A percentile compares a stretch with the other conserved stretches of the same genome.
Conservation (phyloP, 2,329 filamentous ascomycete genomes). For the Phaeophleospora eucalypticola region DNA sequence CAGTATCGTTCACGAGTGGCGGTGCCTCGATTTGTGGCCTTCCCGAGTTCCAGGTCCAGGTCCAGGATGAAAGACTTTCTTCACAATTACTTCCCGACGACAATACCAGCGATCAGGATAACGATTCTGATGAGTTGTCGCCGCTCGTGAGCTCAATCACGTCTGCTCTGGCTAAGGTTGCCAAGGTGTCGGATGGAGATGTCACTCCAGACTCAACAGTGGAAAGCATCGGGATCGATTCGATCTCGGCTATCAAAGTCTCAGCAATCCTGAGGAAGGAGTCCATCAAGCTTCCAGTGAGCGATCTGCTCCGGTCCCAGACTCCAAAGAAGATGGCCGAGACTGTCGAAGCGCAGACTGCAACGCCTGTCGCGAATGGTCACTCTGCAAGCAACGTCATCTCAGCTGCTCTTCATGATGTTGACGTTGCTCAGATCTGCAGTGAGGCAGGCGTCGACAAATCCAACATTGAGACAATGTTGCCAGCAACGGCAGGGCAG, state of each 20-base stretch:
- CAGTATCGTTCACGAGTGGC: conserved; percentile 52
- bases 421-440: conserved; percentile 7
- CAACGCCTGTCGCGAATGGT: conserved; percentile 8
- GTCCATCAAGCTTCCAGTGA: conserved; percentile 61
- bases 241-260: conserved; percentile 85
- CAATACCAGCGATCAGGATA: conserved; percentile 2
- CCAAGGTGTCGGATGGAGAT: conserved; percentile 53
- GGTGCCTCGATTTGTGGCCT: conserved; percentile 64
- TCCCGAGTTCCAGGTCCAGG: conserved; percentile 37
- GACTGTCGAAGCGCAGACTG: conserved; percentile 14
- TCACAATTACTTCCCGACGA: conserved; percentile 6
- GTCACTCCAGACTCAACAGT: conserved; percentile 63
- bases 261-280: conserved; percentile 64
- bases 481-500: conserved; percentile 75
- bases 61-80: no score
- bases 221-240: conserved; percentile 84
- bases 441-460: conserved; percentile 35
- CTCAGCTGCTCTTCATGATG: conserved; percentile 8
- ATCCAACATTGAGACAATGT: conserved; percentile 50
- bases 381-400: conserved; percentile 32
- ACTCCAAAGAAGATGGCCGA: conserved; percentile 63
- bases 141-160: conserved; percentile 35
- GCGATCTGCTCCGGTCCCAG: conserved; percentile 64
- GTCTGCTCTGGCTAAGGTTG: conserved; percentile 51
- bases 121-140: conserved; percentile 8